A percentile compares a stretch with the other conserved stretches of the same genome.
Conservation (phyloP, 164 flowering plant species). For the Aristolochia fimbriata region DNA sequence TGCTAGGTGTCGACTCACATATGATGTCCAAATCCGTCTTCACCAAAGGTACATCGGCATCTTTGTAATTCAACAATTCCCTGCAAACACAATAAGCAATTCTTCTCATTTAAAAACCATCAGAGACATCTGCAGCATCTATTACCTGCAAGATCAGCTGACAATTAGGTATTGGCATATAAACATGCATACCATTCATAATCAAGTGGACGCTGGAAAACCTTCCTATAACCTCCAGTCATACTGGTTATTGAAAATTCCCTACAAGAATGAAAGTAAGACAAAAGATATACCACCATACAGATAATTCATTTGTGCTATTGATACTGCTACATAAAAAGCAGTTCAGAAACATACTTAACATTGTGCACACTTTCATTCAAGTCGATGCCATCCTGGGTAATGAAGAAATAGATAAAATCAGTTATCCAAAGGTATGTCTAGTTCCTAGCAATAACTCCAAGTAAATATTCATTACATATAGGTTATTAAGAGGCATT, state of each 20-base stretch:
- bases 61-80: constrained; percentile 60
- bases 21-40: constrained; percentile 80
- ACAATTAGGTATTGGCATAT: background rate
- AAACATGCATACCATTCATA: constrained; percentile 52
- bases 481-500: background rate
- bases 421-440: background rate
- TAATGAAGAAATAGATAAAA: background rate
- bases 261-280: constrained; percentile 23
- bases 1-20: constrained; percentile 22
- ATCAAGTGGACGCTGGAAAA: constrained; percentile 71
- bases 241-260: constrained; percentile 79
- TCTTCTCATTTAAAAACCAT: background rate
- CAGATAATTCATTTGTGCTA: background rate
- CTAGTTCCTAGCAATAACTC: background rate
- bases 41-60: constrained; percentile 49
- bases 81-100: constrained; percentile 23
- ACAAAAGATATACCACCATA: background rate
- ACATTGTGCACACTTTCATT: constrained; percentile 56
- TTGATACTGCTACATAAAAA: background rate
- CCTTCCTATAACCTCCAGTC: constrained; percentile 83
- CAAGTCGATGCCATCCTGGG: constrained; percentile 67
- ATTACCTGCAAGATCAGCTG: background rate
- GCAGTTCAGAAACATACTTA: constrained; percentile 37
- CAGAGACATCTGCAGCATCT: background rate
- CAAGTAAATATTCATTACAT: background rate